Evolutionary conservation across 2,329 filamentous ascomycete species (phyloP), one percentile per base, ranked within the genome.

Genomic region (Xenoacremonium recifei): DNA sequence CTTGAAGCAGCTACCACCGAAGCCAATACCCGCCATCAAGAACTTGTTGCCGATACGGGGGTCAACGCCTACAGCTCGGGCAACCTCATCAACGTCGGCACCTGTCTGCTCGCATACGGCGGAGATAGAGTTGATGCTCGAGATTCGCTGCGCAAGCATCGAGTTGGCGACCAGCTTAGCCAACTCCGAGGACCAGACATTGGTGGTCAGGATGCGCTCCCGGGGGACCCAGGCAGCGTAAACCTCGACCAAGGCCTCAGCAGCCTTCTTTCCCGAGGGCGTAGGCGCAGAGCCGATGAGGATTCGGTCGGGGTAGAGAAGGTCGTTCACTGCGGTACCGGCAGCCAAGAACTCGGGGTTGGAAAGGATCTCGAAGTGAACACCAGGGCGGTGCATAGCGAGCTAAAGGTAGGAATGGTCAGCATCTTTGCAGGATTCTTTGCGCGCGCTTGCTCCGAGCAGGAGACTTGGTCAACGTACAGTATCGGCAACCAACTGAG

Each of bases 331-430:
- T 4, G 87, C 87, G 4, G 85, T 89, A 39, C 87, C 87, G 50
- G 87, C 87, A 19, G 87, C 84, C 32, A 92, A 70, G 60, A 91
- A 92, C 62, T 92, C 87, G 5, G 87, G 87, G 65, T 91, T 91
- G 34, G 85, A 89, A 19, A 91, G 75, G 41, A 91, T 80, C 59
- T 90, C 84, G 58, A 90, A 90, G 47, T 77, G 74, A 11, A 82
- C 72, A 15, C 76, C 77, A 1, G 84, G 83, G 11, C 79, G 78
- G 54, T 80, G 76, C 50, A 75, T 72, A 37, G 73, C 68, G 51
- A 82, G 70, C 77, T 81, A 11, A 31, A 12, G 15, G n/a, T 15
- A n/a, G 20, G 34, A 12, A 16, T 23, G 10, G 59, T 44, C 54
- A 61, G 37, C 12, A 47, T 15, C 13, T 5, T 19, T 29, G 27